These are phyloP conservation scores for Coemansia brasiliensis DNA, from an alignment of 192 early-diverging fungal species.

Conservation along the genomic window DNA sequence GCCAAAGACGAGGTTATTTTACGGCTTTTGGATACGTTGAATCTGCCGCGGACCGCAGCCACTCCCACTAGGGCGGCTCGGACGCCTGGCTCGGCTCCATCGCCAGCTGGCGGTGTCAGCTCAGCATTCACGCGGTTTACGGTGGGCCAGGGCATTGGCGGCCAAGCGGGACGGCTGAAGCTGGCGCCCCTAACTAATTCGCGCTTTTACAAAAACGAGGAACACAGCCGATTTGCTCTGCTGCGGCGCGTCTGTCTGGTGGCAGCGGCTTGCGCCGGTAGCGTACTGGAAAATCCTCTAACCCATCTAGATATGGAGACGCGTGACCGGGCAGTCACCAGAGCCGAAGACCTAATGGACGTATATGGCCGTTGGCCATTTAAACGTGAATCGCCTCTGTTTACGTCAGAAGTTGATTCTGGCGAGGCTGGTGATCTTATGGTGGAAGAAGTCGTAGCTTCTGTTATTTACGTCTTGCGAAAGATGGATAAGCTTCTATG, in stretches of 20 bases:
- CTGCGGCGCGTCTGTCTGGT: slow-evolving; percentile 85
- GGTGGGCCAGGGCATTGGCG: slow-evolving; percentile 41
- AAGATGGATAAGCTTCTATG: slow-evolving; percentile 81
- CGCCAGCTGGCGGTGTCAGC: background rate
- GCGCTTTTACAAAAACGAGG: slow-evolving; percentile 37
- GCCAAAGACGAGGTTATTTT: slow-evolving; percentile 88
- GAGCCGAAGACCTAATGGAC: slow-evolving; percentile 88
- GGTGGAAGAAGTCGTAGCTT: slow-evolving; percentile 69
- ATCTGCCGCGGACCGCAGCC: slow-evolving; percentile 65
- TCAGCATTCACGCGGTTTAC: slow-evolving; percentile 6
- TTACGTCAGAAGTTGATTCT: slow-evolving; percentile 58
- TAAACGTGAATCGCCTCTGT: slow-evolving; percentile 59
- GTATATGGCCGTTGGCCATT: slow-evolving; percentile 80
- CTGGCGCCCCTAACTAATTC: slow-evolving; percentile 30
- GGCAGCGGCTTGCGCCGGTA: slow-evolving; percentile 93
- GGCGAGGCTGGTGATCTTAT: slow-evolving; percentile 54
- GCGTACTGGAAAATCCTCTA: slow-evolving; percentile 96
- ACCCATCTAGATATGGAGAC: slow-evolving; percentile 78
- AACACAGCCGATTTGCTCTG: slow-evolving; percentile 53
- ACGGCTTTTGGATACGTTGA: slow-evolving; percentile 75
- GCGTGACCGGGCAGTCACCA: slow-evolving; percentile 82
- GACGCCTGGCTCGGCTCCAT: slow-evolving; percentile 43
- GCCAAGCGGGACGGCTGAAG: slow-evolving; percentile 28
- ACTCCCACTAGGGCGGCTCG: slow-evolving; percentile 55
- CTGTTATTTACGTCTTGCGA: slow-evolving; percentile 82